Evolutionary conservation across 2,329 filamentous ascomycete species (phyloP).

Genomic region (Cytospora schulzeri): DNA sequence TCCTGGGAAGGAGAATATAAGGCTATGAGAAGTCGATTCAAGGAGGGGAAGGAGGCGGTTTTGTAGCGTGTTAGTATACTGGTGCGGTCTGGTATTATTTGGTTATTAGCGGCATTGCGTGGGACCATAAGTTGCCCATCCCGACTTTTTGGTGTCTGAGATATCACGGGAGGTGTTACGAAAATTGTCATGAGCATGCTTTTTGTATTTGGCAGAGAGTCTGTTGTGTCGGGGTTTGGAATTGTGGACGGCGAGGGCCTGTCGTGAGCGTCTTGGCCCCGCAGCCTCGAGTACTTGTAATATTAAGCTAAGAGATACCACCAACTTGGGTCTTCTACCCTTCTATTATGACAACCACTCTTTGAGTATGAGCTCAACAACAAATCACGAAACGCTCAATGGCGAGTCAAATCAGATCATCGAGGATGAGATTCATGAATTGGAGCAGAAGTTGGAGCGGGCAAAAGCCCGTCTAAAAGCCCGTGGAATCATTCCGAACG

Average conservation of each 20-base stretch:
- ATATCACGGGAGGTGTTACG: constrained; percentile 22
- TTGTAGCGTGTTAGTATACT: constrained; percentile 17
- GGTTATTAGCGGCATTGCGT: constrained; percentile 24
- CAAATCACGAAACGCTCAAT: background rate
- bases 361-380: constrained; percentile 18
- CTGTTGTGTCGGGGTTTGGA: constrained; percentile 11
- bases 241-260: constrained; percentile 20
- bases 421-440: constrained; percentile 58
- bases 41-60: constrained; percentile 16
- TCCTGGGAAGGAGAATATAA: constrained; percentile 56
- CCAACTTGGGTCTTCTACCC: background rate
- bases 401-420: constrained; percentile 30
- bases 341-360: background rate
- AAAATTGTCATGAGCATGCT: background rate
- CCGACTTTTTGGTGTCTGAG: constrained; percentile 28
- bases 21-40: constrained; percentile 34
- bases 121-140: constrained; percentile 17
- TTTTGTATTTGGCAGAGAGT: constrained; percentile 5
- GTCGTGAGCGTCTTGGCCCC: constrained; percentile 21
- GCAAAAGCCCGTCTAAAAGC: constrained; percentile 47
- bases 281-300: constrained; percentile 22
- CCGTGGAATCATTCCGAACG: constrained; percentile 37
- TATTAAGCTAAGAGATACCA: constrained; percentile 21
- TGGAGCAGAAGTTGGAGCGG: constrained; percentile 50
- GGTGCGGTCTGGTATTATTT: constrained; percentile 17